Percentiles rank a stretch among this genome's conserved stretches.
These are phyloP conservation scores for Magnolia sinica DNA, from an alignment of 164 flowering plant genomes.

Conservation along the genomic window DNA sequence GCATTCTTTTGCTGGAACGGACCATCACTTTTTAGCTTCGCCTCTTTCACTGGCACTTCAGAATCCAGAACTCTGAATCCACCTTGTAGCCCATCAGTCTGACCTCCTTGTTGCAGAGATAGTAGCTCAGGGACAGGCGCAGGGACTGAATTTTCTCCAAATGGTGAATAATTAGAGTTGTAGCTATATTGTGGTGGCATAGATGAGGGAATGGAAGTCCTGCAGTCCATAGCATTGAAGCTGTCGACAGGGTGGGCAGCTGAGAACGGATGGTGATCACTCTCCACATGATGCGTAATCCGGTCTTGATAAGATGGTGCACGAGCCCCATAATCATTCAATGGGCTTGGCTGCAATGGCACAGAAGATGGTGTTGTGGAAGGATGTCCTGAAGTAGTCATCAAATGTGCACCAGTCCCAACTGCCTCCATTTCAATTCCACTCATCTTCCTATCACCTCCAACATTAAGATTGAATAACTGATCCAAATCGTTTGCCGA, in stretches of 20 bases:
- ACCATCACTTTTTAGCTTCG: slow-evolving; percentile 34
- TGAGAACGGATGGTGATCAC: slow-evolving; percentile 22
- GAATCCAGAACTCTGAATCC: slow-evolving; percentile 23
- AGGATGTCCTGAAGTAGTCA: slow-evolving; percentile 19
- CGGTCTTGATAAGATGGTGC: slow-evolving; percentile 28
- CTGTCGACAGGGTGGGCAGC: slow-evolving; percentile 24
- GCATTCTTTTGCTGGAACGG: slow-evolving; percentile 29
- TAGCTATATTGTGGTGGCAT: slow-evolving; percentile 28
- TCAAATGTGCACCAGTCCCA: slow-evolving; percentile 24
- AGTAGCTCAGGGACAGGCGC: slow-evolving; percentile 25
- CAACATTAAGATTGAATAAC: slow-evolving; percentile 37
- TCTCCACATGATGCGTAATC: slow-evolving; percentile 24
- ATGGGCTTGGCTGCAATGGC: slow-evolving; percentile 22
- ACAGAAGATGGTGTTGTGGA: slow-evolving; percentile 31
- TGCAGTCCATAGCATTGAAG: slow-evolving; percentile 19
- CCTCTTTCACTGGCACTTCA: slow-evolving; percentile 30
- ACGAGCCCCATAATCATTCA: slow-evolving; percentile 29
- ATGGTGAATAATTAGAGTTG: slow-evolving; percentile 22
- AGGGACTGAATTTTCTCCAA: slow-evolving; percentile 27
- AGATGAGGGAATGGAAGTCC: slow-evolving; percentile 25
- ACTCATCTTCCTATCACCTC: slow-evolving; percentile 3
- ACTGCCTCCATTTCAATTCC: slow-evolving; percentile 25
- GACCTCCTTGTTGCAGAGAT: slow-evolving; percentile 25
- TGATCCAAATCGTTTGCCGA: slow-evolving; percentile 63
- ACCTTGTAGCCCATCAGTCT: slow-evolving; percentile 20